phyloP scores from a whole-genome alignment of 1,139 yeast genomes.

The Diutina rugosa region DNA sequence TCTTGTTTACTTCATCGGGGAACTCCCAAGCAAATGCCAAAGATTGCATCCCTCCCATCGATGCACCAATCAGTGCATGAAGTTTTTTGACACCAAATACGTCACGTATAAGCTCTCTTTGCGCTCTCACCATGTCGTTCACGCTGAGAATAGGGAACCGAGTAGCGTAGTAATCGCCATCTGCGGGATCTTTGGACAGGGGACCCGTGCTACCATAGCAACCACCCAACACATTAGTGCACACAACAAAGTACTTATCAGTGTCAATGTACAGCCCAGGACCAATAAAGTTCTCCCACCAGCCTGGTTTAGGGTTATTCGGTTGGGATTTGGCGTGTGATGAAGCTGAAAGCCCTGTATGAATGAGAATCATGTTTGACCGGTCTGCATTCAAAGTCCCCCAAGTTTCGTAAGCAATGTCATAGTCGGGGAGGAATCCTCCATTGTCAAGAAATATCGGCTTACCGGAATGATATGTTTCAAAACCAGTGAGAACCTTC shows the following conservation, averaged over 20 bases:
- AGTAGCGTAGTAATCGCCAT: constrained; percentile 60
- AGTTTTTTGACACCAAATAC: constrained; percentile 51
- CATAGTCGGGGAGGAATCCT: constrained; percentile 59
- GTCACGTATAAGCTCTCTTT: constrained; percentile 50
- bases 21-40: constrained; percentile 79
- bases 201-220: constrained; percentile 97
- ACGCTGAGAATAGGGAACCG: constrained; percentile 78
- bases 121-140: constrained; percentile 87
- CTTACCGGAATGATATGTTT: constrained; percentile 36
- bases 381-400: constrained; percentile 41
- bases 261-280: constrained; percentile 75
- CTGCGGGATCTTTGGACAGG: constrained; percentile 65
- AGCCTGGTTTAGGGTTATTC: constrained; percentile 60
- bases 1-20: constrained; percentile 59
- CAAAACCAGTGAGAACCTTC: constrained; percentile 55
- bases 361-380: constrained; percentile 66
- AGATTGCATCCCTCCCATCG: constrained; percentile 97
- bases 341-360: constrained; percentile 87
- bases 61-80: constrained; percentile 78
- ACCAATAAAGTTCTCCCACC: constrained; percentile 96
- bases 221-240: constrained; percentile 88
- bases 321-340: constrained; percentile 88
- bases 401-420: constrained; percentile 89
- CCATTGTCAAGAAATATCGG: constrained; percentile 76
- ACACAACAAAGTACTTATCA: constrained; percentile 63